These are phyloP conservation scores for Cadophora malorum DNA, from an alignment of 2,329 filamentous ascomycete genomes.

Conservation along the genomic window DNA sequence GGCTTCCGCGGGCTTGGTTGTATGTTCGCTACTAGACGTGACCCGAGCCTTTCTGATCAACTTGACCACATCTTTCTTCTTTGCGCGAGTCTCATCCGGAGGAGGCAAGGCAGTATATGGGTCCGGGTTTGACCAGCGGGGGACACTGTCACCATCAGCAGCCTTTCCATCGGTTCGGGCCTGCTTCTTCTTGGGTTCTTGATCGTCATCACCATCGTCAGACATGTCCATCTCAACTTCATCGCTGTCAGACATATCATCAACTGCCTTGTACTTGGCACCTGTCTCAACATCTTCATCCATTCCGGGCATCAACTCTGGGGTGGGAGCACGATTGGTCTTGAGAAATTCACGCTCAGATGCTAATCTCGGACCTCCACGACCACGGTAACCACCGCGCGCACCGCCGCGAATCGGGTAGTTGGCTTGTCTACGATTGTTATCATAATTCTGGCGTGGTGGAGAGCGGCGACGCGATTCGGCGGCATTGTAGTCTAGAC, in stretches of 20 bases:
- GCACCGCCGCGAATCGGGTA: slow-evolving; percentile 25
- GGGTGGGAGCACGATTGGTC: slow-evolving; percentile 46
- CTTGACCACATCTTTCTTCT: slow-evolving; percentile 87
- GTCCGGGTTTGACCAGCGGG: slow-evolving; percentile 96
- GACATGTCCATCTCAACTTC: slow-evolving; percentile 64
- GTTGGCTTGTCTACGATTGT: slow-evolving; percentile 25
- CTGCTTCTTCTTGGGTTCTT: slow-evolving; percentile 54
- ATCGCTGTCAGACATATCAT: slow-evolving; percentile 68
- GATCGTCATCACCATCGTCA: slow-evolving; percentile 45
- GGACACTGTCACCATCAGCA: slow-evolving; percentile 54
- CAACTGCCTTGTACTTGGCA: slow-evolving; percentile 60
- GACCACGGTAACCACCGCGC: slow-evolving; percentile 40
- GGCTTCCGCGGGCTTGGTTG: slow-evolving; percentile 60
- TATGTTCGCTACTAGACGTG: slow-evolving; percentile 54
- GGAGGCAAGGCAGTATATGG: slow-evolving; percentile 89
- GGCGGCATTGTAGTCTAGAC: slow-evolving; percentile 38
- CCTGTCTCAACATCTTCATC: slow-evolving; percentile 39
- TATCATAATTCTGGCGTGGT: slow-evolving; percentile 31
- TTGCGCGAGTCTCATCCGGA: slow-evolving; percentile 72
- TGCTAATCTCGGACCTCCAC: slow-evolving; percentile 40
- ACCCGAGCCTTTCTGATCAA: slow-evolving; percentile 89
- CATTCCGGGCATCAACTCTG: slow-evolving; percentile 46
- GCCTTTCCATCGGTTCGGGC: slow-evolving; percentile 47
- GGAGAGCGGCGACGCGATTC: slow-evolving; percentile 38
- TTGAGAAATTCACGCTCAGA: slow-evolving; percentile 45